Base-by-base conservation (phyloP, 2,329 filamentous ascomycete genomes). In the Apiospora pterosperma region DNA sequence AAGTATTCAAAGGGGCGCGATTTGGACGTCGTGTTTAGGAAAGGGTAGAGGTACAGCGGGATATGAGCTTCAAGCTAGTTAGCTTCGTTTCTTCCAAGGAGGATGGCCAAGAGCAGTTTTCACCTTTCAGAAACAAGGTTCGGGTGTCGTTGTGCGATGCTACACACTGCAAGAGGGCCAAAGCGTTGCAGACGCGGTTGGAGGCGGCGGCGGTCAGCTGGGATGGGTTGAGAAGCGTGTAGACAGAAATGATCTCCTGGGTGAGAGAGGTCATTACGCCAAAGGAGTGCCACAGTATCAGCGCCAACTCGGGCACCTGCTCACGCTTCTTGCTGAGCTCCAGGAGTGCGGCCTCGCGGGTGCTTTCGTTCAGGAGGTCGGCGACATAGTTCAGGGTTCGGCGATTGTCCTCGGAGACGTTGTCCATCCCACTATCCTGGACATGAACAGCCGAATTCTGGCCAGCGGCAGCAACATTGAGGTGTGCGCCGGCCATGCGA, bases 311-410 rank as follows among this genome's bases (percentile, higher is more conserved):
- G 0, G 96, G 95, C 19, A 99, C 96, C 79, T 98, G 96, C 80
- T 99, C 96, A 64, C 96, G 85, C 86, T 99, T 99, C 84, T 99
- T 99, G 81, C 95, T 98, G 62, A 99, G 85, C 79, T 99, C 96
- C 74, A 99, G 85, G 63, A 99, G 84, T 61, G 96, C 96, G 5
- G 92, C 90, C 81, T 98, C 96, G 68, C 96, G 88, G 34, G 93
- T 94, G 72, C 86, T 89, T 69, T 94, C 92, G 76, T 93, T 95
- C 75, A 98, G 85, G 65, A 97, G 85, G 76, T 97, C 94, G 63
- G 94, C 92, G 68, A 97, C 96, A 84, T 93, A 97, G 68, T 89
- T 89, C 78, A 97, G 88, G n/a, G 96, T 96, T 69, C 94, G 88
- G 71, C 93, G 87, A 78, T 97, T 97, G 76, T 97, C 95, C 76